phyloP scores from a whole-genome alignment of 176 grass and related monocot species.

The Avena sativa region DNA sequence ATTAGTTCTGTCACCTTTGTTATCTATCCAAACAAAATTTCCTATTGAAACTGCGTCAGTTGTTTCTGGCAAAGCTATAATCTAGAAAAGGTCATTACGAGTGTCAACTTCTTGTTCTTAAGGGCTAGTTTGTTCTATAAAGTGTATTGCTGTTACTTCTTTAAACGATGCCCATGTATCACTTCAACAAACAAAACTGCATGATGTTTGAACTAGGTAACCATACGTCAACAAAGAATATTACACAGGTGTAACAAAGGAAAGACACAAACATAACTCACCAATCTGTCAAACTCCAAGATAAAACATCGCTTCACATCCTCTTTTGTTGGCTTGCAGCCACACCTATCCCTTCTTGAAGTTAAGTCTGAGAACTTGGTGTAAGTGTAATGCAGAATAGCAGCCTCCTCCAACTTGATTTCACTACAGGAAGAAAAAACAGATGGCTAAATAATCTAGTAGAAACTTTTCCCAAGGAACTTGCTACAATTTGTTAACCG shows the following conservation, averaged over 20 bases:
- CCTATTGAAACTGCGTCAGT: background rate
- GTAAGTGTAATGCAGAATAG: constrained; percentile 97
- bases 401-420: constrained; percentile 97
- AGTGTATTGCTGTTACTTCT: background rate
- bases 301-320: constrained; percentile 98
- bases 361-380: constrained; percentile 94
- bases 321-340: constrained; percentile 96
- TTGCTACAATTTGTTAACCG: background rate
- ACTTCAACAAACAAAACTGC: constrained; percentile 21
- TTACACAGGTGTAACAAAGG: background rate
- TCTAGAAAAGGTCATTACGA: background rate
- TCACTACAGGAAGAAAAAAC: constrained; percentile 61
- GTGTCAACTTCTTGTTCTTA: background rate
- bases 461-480: background rate
- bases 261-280: constrained; percentile 48
- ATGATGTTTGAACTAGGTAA: constrained; percentile 6
- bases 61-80: background rate
- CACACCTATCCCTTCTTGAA: constrained; percentile 91
- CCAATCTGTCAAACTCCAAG: constrained; percentile 94
- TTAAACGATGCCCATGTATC: background rate
- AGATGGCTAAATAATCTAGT: constrained; percentile 23
- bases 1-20: constrained; percentile 11
- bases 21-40: constrained; percentile 19
- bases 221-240: background rate
- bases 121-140: background rate